Conservation (phyloP, 129 eudicot species). For the Helianthus tuberosus region DNA sequence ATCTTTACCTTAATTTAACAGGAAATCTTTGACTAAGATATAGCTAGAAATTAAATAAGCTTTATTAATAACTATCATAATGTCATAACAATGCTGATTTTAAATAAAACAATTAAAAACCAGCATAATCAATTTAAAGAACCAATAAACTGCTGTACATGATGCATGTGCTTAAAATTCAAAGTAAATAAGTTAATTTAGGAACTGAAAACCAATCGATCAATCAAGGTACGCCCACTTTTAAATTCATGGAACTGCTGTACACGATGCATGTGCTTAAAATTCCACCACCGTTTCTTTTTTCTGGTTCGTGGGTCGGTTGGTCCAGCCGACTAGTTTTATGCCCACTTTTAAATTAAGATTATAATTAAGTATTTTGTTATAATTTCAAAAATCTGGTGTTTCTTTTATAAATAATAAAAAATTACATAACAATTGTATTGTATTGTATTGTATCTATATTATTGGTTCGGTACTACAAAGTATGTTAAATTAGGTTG, state of each 20-base stretch:
- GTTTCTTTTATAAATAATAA: no score
- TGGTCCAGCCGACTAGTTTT: no score
- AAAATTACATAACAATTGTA: no score
- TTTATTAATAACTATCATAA: conserved; percentile 20
- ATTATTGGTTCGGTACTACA: no score
- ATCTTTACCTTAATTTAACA: not conserved
- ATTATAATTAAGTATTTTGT: no score
- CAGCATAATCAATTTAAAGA: conserved; percentile 25
- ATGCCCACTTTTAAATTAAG: no score
- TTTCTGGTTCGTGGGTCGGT: no score
- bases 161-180: conserved; percentile 26
- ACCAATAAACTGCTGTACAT: conserved; percentile 27
- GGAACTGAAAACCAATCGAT: not conserved
- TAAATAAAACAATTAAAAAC: conserved; percentile 14
- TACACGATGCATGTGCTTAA: conserved; percentile 59
- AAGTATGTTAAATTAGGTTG: no score
- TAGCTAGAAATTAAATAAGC: no score
- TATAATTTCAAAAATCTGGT: no score
- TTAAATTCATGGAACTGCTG: no score
- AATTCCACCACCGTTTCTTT: conserved; percentile 74
- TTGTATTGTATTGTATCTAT: no score
- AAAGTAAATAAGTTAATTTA: not conserved
- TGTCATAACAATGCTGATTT: conserved; percentile 23
- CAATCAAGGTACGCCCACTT: conserved; percentile 21
- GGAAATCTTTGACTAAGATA: not conserved